Evolutionary conservation across 2,329 filamentous ascomycete species (phyloP).

Genomic region (Hypocrella siamensis): DNA sequence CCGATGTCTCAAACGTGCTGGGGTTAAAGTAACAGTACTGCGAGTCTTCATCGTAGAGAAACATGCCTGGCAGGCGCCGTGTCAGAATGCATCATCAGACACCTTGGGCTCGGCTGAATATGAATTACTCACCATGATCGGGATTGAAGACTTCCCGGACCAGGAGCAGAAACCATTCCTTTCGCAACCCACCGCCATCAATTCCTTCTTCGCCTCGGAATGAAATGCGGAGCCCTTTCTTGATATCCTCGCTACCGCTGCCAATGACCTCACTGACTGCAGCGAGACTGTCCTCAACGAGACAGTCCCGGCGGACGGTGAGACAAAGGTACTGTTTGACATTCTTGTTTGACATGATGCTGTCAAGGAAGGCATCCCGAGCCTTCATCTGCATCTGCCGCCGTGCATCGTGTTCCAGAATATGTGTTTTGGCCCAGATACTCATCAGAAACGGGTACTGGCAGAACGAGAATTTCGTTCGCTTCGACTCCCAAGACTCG

Average conservation of each 20-base stretch:
- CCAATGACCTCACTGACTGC: constrained; percentile 76
- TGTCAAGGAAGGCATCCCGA: constrained; percentile 80
- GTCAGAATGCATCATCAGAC: too few relatives aligned
- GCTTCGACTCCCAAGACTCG: constrained; percentile 68
- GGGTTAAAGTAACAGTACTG: constrained; percentile 89
- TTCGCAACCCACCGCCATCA: constrained; percentile 75
- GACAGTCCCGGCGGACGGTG: constrained; percentile 65
- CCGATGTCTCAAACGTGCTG: constrained; percentile 74
- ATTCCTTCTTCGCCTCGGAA: constrained; percentile 84
- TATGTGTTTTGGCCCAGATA: constrained; percentile 82
- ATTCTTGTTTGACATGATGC: constrained; percentile 58
- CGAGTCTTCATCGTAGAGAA: constrained; percentile 82
- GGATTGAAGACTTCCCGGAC: constrained; percentile 84
- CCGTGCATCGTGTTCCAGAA: constrained; percentile 74
- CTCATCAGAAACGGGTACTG: constrained; percentile 87
- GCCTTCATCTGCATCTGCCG: constrained; percentile 84
- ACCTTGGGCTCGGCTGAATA: too few relatives aligned
- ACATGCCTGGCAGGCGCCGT: constrained; percentile 52
- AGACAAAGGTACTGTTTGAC: constrained; percentile 67
- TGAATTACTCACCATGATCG: constrained; percentile 66
- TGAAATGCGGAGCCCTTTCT: constrained; percentile 74
- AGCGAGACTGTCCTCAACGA: constrained; percentile 77
- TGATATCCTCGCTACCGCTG: constrained; percentile 67
- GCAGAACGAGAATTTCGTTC: constrained; percentile 69
- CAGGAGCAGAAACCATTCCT: constrained; percentile 87